Evolutionary conservation across 2,329 filamentous ascomycete genomes (phyloP).

Genomic region (Phialophora tarda): DNA sequence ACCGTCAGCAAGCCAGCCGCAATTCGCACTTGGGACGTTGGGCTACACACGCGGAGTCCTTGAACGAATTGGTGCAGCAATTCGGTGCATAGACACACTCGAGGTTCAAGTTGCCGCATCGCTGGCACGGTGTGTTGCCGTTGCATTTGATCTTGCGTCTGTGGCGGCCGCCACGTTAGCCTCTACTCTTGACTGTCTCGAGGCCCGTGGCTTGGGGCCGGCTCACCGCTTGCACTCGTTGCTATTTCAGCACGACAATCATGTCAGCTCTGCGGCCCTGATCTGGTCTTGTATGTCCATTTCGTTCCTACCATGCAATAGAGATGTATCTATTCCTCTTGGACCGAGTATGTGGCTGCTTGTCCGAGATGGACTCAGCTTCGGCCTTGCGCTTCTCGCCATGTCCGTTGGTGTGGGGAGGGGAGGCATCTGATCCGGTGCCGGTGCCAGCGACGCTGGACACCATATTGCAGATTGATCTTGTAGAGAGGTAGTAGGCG

Average conservation of each 20-base stretch:
- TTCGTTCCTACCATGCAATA: slow-evolving; percentile 63
- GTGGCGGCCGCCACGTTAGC: slow-evolving; percentile 1
- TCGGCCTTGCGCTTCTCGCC: slow-evolving; percentile 38
- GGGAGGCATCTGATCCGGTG: slow-evolving; percentile 32
- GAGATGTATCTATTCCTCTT: slow-evolving; percentile 72
- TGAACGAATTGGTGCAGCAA: slow-evolving; percentile 77
- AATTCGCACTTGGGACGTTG: not conserved
- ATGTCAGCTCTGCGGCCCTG: not conserved
- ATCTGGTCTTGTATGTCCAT: not conserved
- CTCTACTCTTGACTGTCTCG: not conserved
- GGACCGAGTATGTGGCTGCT: slow-evolving; percentile 52
- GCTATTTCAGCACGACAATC: slow-evolving; percentile 45
- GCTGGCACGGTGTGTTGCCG: slow-evolving; percentile 67
- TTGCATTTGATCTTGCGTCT: slow-evolving; percentile 69
- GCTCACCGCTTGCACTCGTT: slow-evolving; percentile 65
- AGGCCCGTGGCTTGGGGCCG: not conserved
- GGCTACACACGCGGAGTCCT: slow-evolving; percentile 73
- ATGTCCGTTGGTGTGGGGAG: slow-evolving; percentile 30
- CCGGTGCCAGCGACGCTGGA: slow-evolving; percentile 23
- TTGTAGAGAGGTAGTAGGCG: not conserved
- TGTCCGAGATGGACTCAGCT: slow-evolving; percentile 24
- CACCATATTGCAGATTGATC: slow-evolving; percentile 19
- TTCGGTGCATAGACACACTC: slow-evolving; percentile 70
- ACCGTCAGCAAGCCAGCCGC: slow-evolving; percentile 7
- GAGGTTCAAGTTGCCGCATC: slow-evolving; percentile 67